Base-by-base conservation (phyloP, 345 rosid species). In the Heritiera fomes region DNA sequence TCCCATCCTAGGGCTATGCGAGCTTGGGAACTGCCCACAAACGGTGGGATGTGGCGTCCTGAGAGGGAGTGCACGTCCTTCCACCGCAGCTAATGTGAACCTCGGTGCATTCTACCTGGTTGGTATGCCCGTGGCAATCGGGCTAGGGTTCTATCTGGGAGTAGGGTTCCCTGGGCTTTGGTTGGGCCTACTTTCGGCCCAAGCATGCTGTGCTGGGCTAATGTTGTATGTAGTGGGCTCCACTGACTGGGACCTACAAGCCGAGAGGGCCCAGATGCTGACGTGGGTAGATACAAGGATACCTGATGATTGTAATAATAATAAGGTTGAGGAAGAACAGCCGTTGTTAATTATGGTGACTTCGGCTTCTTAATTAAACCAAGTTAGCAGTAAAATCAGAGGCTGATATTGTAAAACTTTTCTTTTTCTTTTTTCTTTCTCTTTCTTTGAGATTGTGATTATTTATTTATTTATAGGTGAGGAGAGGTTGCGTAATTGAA, bases 21-120 rank as follows among this genome's bases (percentile, higher is more conserved):
- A 91, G 82, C 84, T 91, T 4, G 95, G 93, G 18, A 95, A 95
- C 91, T 92, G 95, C 63, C 98, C 98, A 2, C 98, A 95, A 82
- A 95, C 98, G 58, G 97, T 93, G 56, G 94, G 95, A 0, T 95
- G 98, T 78, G 98, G 98, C 23, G 98, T 91, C 63, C 87, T 95
- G 7, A 83, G 98, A 61, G 98, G 98, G 32, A 88, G 86, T 14
- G 98, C 98, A 3, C 86, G 97, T 10, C 98, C 98, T 4, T 74
- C 95, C 6, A 87, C 89, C n/a, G 98, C 97, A 50, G 98, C 98
- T 11, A 92, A 87, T 73, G 95, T 95, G 67, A 95, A 95, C 86
- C 90, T 95, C 0, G 89, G 98, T 7, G 95, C 98, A 18, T 95
- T 95, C 75, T 95, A 95, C 64, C 75, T 91, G 43, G 94, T 93